Base-by-base conservation (phyloP, 768 basidiomycete genomes). In the Mycena vitilis region DNA sequence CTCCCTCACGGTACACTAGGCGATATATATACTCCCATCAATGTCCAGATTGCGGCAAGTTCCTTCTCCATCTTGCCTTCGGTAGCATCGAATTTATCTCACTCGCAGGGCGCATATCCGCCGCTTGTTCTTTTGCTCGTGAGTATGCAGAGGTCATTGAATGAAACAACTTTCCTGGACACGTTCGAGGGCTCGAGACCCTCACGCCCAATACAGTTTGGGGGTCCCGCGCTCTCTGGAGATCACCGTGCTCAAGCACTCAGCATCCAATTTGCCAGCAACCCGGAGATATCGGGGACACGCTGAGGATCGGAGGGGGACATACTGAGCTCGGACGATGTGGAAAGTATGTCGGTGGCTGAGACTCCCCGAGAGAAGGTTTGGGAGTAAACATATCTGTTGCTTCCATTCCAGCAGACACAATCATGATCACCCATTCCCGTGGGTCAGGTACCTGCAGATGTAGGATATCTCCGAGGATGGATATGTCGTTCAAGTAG, bases 31-130 rank as follows among this genome's bases (percentile, higher is more conserved):
- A 61, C 57, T 8, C 71, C 70, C 9, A 54, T 71, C 5, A 58
- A 66, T 42, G 52, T 71, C 13, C 70, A 73, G 34, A 56, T 73
- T n/a, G 72, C 72, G 15, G 72, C 70, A 48, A 40, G 40, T 34
- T 66, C 12, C 34, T 54, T 37, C 34, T 12, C 9, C 23, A 42
- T 30, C 2, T 57, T 44, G 59, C 16, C 25, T 52, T 52, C 13
- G 25, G 25, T 52, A 4, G 34, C 53, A 16, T 36, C 36, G 30
- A 13, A 44, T 7, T 49, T 30, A 45, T 36, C 22, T 53, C 18
- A 8, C 48, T 12, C 45, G 23, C 48, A 65, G 64, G 58, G 63
- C 10, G 68, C 68, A 11, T 69, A 69, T 34, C 63, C 68, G 3
- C 42, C 57, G 5, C 16, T 64, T 15, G 63, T 69, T 13, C 52